These are phyloP conservation scores for Porpolomopsis calyptriformis DNA, from an alignment of 768 basidiomycete genomes.

Conservation along the genomic window DNA sequence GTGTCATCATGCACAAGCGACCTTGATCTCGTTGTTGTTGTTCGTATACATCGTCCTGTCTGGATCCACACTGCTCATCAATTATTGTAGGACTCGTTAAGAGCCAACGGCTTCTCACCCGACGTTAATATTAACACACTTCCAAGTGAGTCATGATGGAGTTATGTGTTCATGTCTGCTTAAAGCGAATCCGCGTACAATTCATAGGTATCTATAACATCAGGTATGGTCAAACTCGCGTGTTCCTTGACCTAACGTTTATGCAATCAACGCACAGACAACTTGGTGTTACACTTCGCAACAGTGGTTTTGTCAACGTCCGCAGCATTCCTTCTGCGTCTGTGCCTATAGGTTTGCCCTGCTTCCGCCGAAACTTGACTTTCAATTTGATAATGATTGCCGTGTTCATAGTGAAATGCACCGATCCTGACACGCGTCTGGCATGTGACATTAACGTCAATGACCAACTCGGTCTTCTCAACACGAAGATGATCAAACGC, in stretches of 20 bases:
- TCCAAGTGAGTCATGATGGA: slow-evolving; percentile 17
- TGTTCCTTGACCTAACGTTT: not conserved
- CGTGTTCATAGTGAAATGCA: slow-evolving; percentile 37
- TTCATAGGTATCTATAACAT: slow-evolving; percentile 21
- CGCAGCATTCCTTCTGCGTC: slow-evolving; percentile 22
- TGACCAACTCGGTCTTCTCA: slow-evolving; percentile 43
- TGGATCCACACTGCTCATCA: not conserved
- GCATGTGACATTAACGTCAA: slow-evolving; percentile 54
- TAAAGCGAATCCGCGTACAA: not conserved
- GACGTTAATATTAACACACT: slow-evolving; percentile 15
- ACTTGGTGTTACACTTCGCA: slow-evolving; percentile 20
- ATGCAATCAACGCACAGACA: slow-evolving; percentile 19
- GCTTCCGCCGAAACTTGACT: not conserved
- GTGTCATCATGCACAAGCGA: slow-evolving; percentile 13
- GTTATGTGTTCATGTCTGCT: slow-evolving; percentile 3
- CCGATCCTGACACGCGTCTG: slow-evolving; percentile 30
- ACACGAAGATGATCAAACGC: slow-evolving; percentile 37
- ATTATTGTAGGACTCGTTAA: slow-evolving; percentile 22
- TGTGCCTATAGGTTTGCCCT: slow-evolving; percentile 37
- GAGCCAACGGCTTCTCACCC: slow-evolving; percentile 20
- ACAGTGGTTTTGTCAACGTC: slow-evolving; percentile 25
- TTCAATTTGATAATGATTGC: not conserved
- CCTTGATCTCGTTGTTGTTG: slow-evolving; percentile 14
- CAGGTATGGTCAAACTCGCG: slow-evolving; percentile 10
- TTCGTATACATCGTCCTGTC: not conserved